Percentiles rank a stretch among this genome's conserved stretches.
Conservation (phyloP, 805 yeast species). For the Candida maesae region DNA sequence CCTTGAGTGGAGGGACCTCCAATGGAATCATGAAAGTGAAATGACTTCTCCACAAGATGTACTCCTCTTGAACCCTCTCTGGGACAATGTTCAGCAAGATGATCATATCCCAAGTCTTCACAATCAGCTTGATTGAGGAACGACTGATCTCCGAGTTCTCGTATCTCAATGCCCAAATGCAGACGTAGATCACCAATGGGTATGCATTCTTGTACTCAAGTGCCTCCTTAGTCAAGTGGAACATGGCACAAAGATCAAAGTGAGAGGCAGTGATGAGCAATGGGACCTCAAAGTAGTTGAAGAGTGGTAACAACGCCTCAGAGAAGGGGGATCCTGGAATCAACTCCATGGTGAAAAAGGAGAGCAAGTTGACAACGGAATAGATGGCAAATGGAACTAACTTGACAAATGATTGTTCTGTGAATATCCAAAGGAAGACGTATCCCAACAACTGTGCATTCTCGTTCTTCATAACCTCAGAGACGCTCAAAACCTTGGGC, state of each 20-base stretch:
- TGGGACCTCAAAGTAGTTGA: conserved; percentile 36
- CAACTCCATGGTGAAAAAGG: conserved; percentile 31
- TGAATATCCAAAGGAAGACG: conserved; percentile 36
- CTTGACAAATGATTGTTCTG: conserved; percentile 32
- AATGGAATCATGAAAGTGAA: conserved; percentile 17
- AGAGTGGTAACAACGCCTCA: conserved; percentile 33
- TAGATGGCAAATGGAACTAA: conserved; percentile 39
- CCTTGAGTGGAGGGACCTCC: neutral
- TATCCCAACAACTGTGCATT: conserved; percentile 37
- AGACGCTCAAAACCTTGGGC: conserved; percentile 24
- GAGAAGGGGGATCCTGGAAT: conserved; percentile 32
- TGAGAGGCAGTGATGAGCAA: conserved; percentile 35
- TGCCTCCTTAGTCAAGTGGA: conserved; percentile 29
- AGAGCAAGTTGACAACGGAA: conserved; percentile 36
- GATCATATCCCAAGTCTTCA: conserved; percentile 11
- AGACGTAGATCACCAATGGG: conserved; percentile 32
- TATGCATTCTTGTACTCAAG: conserved; percentile 24
- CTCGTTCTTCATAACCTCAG: conserved; percentile 38
- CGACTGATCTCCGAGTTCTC: conserved; percentile 32
- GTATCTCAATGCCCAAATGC: conserved; percentile 36
- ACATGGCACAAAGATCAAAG: conserved; percentile 34
- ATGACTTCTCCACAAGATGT: conserved; percentile 10
- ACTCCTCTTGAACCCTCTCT: conserved; percentile 2
- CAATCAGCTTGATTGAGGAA: conserved; percentile 18
- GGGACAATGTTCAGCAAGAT: conserved; percentile 8